Base-by-base conservation (phyloP, 2,329 filamentous ascomycete genomes). In the Diaporthe ilicicola region DNA sequence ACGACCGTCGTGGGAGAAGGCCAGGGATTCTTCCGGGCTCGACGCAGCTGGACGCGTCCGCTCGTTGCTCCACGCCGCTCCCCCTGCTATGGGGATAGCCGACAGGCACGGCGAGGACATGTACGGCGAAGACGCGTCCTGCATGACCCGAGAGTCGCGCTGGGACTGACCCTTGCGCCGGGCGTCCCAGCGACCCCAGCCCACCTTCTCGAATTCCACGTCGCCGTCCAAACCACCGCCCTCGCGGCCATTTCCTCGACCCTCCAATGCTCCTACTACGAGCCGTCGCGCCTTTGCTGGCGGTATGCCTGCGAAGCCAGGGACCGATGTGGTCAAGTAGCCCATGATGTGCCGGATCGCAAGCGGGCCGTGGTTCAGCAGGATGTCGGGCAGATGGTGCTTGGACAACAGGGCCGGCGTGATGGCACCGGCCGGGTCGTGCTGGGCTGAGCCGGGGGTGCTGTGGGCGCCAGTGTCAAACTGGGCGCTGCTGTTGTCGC, bases 141-240 rank as follows among this genome's bases (percentile, higher is more conserved):
- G 79, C 75, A 79, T 77, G 75, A 81, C 78, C 80, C 84, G 78
- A 76, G 78, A 74, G 72, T 84, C 79, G 74, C 86, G 84, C 73
- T 84, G 76, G 53, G 87, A 84, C 73, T 93, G 89, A 68, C 91
- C 93, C 76, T 90, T 90, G 79, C 90, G 87, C 79, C 91, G 91
- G 73, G 95, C 96, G 81, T 97, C 93, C 95, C 95, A 99, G 75
- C 94, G 91, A 72, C 96, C 96, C 95, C 95, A 98, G 78, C 95
- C 95, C 71, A 98, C 94, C 86, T 98, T 98, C 81, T 97, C 93
- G 79, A 97, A 98, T 78, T 92, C 88, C 77, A 96, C 91, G 76
- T 94, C 91, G 75, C 91, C 91, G 73, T 91, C 86, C 73, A 88
- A 79, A 70, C 89, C 88, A 73, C 90, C 89, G 71, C 87, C 87